phyloP scores from a whole-genome alignment of 139 green algal genomes.

The Deuterostichococcus epilithicus region DNA sequence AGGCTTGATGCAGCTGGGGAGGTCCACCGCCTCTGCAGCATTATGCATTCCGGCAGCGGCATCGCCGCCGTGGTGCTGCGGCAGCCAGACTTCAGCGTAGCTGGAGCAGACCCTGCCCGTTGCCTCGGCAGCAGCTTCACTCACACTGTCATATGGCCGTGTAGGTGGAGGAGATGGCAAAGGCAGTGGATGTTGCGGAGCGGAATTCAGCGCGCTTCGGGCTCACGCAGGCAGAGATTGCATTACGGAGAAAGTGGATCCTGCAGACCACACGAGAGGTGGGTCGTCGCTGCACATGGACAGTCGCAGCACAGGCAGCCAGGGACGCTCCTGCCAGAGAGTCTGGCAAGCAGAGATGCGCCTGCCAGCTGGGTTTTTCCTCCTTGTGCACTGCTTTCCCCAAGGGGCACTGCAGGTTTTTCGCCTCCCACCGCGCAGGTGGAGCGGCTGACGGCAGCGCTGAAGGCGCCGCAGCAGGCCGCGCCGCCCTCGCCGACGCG shows the following conservation, averaged over 20 bases:
- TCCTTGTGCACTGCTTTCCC: neutral
- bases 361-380: neutral
- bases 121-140: too few species aligned
- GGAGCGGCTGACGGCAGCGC: slow-evolving; percentile 37
- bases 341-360: too few species aligned
- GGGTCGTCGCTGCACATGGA: neutral
- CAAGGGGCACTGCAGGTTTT: neutral
- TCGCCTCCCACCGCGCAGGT: slow-evolving; percentile 18
- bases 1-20: too few species aligned
- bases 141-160: too few species aligned
- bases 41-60: neutral
- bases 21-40: too few species aligned
- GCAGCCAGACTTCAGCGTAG: neutral
- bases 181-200: slow-evolving; percentile 66
- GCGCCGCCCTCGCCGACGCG: neutral
- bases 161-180: slow-evolving; percentile 72
- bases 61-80: too few species aligned
- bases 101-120: neutral
- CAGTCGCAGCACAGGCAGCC: neutral
- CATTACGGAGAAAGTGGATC: slow-evolving; percentile 63
- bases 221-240: slow-evolving; percentile 65
- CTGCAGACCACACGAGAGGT: slow-evolving; percentile 47
- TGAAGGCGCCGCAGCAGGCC: slow-evolving; percentile 35
- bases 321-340: neutral
- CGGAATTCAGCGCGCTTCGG: slow-evolving; percentile 72